Evolutionary conservation across 2,329 filamentous ascomycete species (phyloP), one percentile per base, ranked within the genome.

Genomic region (Fusarium euwallaceae): DNA sequence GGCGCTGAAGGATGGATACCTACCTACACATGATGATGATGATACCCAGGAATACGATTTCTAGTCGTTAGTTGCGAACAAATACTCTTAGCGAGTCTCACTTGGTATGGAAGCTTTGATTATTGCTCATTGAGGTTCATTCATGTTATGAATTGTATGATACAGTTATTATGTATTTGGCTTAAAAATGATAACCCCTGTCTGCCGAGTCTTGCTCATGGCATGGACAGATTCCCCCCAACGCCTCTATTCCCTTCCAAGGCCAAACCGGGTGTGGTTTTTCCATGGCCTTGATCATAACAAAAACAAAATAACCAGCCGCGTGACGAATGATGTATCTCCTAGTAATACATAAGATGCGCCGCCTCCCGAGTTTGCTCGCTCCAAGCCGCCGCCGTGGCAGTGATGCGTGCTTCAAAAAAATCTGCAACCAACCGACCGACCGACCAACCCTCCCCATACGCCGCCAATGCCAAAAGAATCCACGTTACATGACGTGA

Each of bases 41-140:
- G 78, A 80, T 80, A 80, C 79, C 78, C 78, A 72, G 67, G 74
- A 77, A 74, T 77, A 76, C 43, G 41, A 29, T 55, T 63, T 75
- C 48, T 20, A 63, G 41, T 58, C 51, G 48, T 56, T 75, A 56
- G 32, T 36, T 72, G 55, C 41, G 27, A 53, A 24, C 22, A 24
- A 4, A 24, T 45, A 43, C 14, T 69, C 48, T 41, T 17, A 16
- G 39, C 12, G 27, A 29, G 41, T 43, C 41, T 43, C 29, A 32
- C 29, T 61, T 72, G 27, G 22, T 62, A 48, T 4, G 14, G 8
- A 27, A 10, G 7, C 6, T 29, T n/a, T n/a, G 17, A 5, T 24
- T 17, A 24, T 53, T 53, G 48, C 27, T 9, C 27, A 32, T 51
- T 24, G 24, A 29, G 17, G 48, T 32, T 53, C 17, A 48, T 48